phyloP scores from a whole-genome alignment of 2,329 filamentous ascomycete genomes.

The Neonectria magnoliae region DNA sequence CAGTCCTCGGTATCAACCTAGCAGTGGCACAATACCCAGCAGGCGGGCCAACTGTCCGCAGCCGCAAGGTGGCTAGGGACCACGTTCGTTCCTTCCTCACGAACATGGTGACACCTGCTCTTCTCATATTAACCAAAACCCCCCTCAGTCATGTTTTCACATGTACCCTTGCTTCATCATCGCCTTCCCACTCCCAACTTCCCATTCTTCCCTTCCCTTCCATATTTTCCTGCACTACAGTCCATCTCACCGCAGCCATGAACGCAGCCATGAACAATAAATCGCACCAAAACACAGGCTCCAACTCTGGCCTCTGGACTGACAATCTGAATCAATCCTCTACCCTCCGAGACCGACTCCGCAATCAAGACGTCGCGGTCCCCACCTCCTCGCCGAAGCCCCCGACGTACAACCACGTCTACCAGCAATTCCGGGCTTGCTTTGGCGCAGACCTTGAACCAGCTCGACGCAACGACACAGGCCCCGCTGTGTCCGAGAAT shows the following conservation, averaged over 20 bases:
- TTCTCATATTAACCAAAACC: background rate
- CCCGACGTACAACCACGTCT: constrained; percentile 29
- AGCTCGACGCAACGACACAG: background rate
- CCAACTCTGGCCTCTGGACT: constrained; percentile 18
- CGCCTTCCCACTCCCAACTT: background rate
- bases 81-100: background rate
- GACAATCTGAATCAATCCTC: constrained; percentile 32
- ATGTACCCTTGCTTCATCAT: background rate
- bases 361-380: constrained; percentile 33
- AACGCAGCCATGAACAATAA: background rate
- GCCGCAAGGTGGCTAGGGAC: background rate
- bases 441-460: constrained; percentile 23
- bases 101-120: background rate
- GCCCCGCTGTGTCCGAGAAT: background rate
- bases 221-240: background rate
- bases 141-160: too few species aligned
- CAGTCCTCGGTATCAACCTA: background rate
- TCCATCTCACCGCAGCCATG: background rate
- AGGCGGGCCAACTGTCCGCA: background rate
- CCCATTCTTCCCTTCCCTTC: background rate
- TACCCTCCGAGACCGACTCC: constrained; percentile 43
- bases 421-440: constrained; percentile 38
- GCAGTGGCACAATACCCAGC: background rate
- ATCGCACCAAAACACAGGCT: background rate
- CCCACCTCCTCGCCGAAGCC: constrained; percentile 15